phyloP scores from a whole-genome alignment of 345 rosid species.

The Arabidopsis thaliana region TAIR10.1 NC_003075.7:15781001-15781500 shows the following conservation, averaged over 20 bases:
- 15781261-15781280: neutral
- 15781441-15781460: constrained; percentile 37
- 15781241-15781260: constrained; percentile 11
- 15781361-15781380: constrained; percentile 21
- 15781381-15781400: constrained; percentile 12
- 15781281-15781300: neutral
- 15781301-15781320: constrained; percentile 42
- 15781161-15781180: constrained; percentile 42
- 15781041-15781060: constrained; percentile 44
- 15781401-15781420: constrained; percentile 24
- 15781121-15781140: constrained; percentile 41
- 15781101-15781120: constrained; percentile 39
- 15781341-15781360: constrained; percentile 22
- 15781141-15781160: constrained; percentile 46
- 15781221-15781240: constrained; percentile 24
- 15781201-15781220: constrained; percentile 27
- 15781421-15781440: constrained; percentile 17
- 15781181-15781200: constrained; percentile 22
- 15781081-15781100: constrained; percentile 40
- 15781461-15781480: constrained; percentile 69
- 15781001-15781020: constrained; percentile 27
- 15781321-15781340: constrained; percentile 26
- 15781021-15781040: constrained; percentile 37
- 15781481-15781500: constrained; percentile 70
- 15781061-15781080: constrained; percentile 41